phyloP scores from a whole-genome alignment of 2,329 filamentous ascomycete genomes.

The Colletotrichum theobromicola region DNA sequence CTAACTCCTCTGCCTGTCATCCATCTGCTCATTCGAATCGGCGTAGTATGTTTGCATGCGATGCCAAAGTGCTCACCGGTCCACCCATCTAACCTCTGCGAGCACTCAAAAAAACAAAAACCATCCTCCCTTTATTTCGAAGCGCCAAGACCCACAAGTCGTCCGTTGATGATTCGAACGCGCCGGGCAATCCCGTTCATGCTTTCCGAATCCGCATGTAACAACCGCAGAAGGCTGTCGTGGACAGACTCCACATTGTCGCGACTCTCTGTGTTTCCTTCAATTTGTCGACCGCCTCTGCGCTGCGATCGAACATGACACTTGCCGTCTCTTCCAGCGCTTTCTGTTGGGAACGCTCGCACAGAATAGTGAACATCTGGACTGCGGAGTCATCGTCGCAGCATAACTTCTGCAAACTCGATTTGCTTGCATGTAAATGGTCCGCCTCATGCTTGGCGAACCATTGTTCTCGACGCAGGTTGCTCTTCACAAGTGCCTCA shows the following conservation, averaged over 20 bases:
- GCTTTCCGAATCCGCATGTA: not conserved
- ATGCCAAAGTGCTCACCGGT: not conserved
- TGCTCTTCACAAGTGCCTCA: not conserved
- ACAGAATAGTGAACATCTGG: not conserved
- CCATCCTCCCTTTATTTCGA: not conserved
- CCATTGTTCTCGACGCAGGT: not conserved
- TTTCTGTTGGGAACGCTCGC: not conserved
- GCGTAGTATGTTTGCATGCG: no score
- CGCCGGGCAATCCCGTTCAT: not conserved
- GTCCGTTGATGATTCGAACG: no score
- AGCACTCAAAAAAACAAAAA: not conserved
- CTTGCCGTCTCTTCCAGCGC: not conserved
- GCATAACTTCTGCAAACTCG: not conserved
- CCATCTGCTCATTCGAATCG: not conserved
- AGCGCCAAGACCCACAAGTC: not conserved
- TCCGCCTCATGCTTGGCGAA: not conserved
- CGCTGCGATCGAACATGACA: not conserved
- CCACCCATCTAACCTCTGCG: not conserved
- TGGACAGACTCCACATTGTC: not conserved
- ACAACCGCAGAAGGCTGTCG: not conserved
- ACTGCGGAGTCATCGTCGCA: not conserved
- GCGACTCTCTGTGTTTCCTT: not conserved
- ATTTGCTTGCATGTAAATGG: not conserved
- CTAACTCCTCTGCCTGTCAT: not conserved
- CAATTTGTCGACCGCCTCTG: not conserved